Base-by-base conservation (phyloP, 805 yeast genomes). In the Zygosaccharomyces rouxii region DNA sequence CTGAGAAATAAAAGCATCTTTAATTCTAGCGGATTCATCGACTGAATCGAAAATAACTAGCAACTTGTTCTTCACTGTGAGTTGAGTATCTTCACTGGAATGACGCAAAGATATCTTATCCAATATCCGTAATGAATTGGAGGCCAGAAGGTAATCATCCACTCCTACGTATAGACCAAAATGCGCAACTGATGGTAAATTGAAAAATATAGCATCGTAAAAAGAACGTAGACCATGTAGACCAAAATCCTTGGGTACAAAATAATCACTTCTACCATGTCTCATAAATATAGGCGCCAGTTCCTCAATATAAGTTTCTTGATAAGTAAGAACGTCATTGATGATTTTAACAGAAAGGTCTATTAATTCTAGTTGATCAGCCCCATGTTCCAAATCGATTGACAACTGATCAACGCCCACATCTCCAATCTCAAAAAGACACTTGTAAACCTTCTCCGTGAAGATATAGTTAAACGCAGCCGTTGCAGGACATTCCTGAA, bases 1-100 rank as follows among this genome's bases (percentile, higher is more conserved):
- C 58, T 88, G 95, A 35, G 80, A 77, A 37, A 87, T 80, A 50
- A 89, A 81, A 0, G 89, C 80, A 55, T 78, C 79, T 51, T 85
- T 79, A 33, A 92, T 85, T 54, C 90, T 75, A 1, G 76, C 70
- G 0, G 95, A 80, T 55, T 90, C 97, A 55, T 87, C 87, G 28
- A 86, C 79, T 13, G 89, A 83, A 57, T 83, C 85, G 46, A 86
- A 75, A 33, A 86, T 74, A 0, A 88, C 81, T 41, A 90, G 65
- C 11, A 92, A 67, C 54, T 89, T 79, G 52, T 82, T 83, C 46
- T 74, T 78, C 7, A 74, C 74, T 14, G 72, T 67, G 30, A 78
- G 62, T 9, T 73, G 60, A 14, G 64, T 57, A 14, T 64, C 61
- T 11, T 58, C 62, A 29, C 58, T 55, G 21, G 60, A 46, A 25